A percentile compares a stretch with the other conserved stretches of the same genome.
Evolutionary conservation across 169 alveolate genomes (phyloP).

Genomic region (Plasmodium cynomolgi): DNA sequence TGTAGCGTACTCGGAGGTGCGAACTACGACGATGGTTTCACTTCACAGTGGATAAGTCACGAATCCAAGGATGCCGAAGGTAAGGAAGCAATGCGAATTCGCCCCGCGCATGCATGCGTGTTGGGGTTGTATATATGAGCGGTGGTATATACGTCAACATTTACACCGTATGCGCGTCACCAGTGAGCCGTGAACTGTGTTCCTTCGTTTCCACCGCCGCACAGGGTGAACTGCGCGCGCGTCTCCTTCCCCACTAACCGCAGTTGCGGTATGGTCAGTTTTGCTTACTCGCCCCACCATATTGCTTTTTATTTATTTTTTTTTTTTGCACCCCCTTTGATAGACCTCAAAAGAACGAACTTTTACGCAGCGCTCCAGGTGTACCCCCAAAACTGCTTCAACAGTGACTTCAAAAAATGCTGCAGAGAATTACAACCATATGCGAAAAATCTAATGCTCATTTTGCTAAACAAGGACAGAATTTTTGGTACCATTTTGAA

Average conservation of each 20-base stretch:
- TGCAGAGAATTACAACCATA: conserved; percentile 37
- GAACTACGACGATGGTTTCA: conserved; percentile 10
- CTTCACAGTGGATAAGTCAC: not conserved
- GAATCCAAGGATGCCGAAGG: conserved; percentile 25
- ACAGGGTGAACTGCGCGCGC: not conserved
- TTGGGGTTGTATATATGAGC: not conserved
- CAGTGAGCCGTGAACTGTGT: not conserved
- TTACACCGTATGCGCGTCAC: not conserved
- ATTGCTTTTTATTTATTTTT: not conserved
- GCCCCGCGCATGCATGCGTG: not conserved
- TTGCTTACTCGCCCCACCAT: not conserved
- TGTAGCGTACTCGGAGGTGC: conserved; percentile 17
- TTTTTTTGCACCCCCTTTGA: not conserved
- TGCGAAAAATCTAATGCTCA: conserved; percentile 59
- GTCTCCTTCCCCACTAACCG: not conserved
- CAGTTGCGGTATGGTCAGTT: not conserved
- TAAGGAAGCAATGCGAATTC: not conserved
- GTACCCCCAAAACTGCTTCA: conserved; percentile 44
- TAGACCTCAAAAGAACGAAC: conserved; percentile 53
- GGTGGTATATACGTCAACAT: not conserved
- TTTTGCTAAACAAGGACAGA: conserved; percentile 52
- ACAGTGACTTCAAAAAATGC: conserved; percentile 51
- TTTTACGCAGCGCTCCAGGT: conserved; percentile 32
- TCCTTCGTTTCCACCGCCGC: not conserved
- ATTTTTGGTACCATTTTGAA: conserved; percentile 46